Evolutionary conservation across 1,284 basidiomycete genomes (phyloP).

Genomic region (Apiotrichum akiyoshidainum): DNA sequence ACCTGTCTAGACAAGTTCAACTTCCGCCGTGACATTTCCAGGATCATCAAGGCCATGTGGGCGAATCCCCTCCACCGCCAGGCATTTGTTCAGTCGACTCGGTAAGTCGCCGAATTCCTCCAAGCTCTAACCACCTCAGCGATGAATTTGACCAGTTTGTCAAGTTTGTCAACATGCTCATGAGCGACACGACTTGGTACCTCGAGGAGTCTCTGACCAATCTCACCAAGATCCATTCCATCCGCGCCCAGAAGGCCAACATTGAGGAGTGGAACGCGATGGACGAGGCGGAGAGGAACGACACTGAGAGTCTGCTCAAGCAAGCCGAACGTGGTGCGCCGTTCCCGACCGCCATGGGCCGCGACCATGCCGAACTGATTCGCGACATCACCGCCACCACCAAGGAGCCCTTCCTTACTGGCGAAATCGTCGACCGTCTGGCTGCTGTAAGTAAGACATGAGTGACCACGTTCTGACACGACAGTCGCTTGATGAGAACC

Average conservation of each 20-base stretch:
- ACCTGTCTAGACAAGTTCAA: constrained; percentile 45
- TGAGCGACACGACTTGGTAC: constrained; percentile 98
- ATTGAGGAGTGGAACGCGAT: constrained; percentile 64
- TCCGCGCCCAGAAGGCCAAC: constrained; percentile 81
- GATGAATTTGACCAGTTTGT: constrained; percentile 86
- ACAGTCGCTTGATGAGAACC: constrained; percentile 75
- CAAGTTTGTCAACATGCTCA: constrained; percentile 94
- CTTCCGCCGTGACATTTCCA: constrained; percentile 67
- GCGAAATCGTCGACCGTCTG: constrained; percentile 91
- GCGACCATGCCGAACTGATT: constrained; percentile 82
- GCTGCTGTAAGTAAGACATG: constrained; percentile 72
- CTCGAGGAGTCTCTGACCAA: constrained; percentile 94
- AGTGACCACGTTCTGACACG: background rate
- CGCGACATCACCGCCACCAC: constrained; percentile 90
- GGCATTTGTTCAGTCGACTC: constrained; percentile 71
- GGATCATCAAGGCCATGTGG: constrained; percentile 84
- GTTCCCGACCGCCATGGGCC: constrained; percentile 79
- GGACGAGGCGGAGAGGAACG: constrained; percentile 70
- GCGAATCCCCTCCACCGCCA: constrained; percentile 79
- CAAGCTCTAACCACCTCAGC: constrained; percentile 50
- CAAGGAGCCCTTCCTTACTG: constrained; percentile 88
- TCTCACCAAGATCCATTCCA: constrained; percentile 78
- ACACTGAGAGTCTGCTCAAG: constrained; percentile 74
- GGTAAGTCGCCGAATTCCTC: constrained; percentile 55
- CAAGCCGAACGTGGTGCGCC: constrained; percentile 77